Evolutionary conservation across 2,329 filamentous ascomycete species (phyloP), one percentile per base, ranked within the genome.

Genomic region (Aureobasidium lini): DNA sequence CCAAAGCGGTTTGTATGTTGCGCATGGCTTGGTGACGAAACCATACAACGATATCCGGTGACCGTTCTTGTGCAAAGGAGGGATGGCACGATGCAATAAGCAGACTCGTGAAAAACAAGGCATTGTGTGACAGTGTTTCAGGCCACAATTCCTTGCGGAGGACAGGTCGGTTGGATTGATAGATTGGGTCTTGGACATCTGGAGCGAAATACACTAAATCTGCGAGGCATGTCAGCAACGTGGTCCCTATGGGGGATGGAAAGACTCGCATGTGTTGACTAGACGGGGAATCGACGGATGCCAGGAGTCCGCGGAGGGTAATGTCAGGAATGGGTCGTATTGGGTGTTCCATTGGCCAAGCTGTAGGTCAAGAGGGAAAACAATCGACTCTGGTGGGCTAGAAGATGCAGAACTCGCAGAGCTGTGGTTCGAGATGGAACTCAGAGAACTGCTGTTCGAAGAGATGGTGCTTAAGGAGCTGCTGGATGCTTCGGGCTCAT

Each of bases 71-170:
- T 7, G 64, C 62, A 11, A 63, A 56, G 13, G 59, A 56, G 6
- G 63, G 61, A 60, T 66, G 64, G 36, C 62, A 65, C 13, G 63
- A 61, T 36, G 63, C 54, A 43, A 62, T 50, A 13, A 66, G 61
- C 32, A 66, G 44, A 4, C 63, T 62, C 8, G 63, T 60, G 46
- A 63, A 59, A 44, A 66, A 65, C 11, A 66, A 53, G 11, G 62
- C 61, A 28, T 56, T 50, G 16, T 65, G 56, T 10, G 56, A 53
- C 16, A 64, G 48, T 5, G 62, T 62, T 34, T 61, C 49, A 23
- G 64, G 57, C 64, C 64, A 66, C 2, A 66, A 52, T 13, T 62
- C 59, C 23, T 42, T 60, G 34, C 64, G 59, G 43, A 65, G 44
- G 6, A 58, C 62, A 37, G 63, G 60, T 18, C 64, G 63, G n/a